phyloP scores from a whole-genome alignment of 2,329 filamentous ascomycete genomes.

The Claviceps arundinis region DNA sequence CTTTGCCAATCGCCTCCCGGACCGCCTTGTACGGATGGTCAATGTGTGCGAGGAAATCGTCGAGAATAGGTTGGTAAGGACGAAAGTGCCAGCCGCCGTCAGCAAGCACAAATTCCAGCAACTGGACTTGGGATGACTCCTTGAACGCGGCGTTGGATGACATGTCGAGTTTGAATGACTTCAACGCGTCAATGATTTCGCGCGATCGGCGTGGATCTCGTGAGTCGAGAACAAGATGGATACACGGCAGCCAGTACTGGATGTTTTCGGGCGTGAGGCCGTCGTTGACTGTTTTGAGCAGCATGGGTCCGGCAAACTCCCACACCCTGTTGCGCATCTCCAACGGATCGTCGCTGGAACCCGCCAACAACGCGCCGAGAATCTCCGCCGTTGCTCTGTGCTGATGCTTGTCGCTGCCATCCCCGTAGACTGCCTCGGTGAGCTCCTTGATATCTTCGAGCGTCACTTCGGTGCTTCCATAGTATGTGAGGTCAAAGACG shows the following conservation, averaged over 20 bases:
- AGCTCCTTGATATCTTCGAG: constrained; percentile 83
- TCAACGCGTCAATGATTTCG: constrained; percentile 72
- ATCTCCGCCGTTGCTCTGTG: constrained; percentile 94
- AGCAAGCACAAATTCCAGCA: constrained; percentile 76
- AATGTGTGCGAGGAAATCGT: constrained; percentile 81
- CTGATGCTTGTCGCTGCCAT: constrained; percentile 94
- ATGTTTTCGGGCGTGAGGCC: constrained; percentile 89
- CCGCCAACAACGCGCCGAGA: constrained; percentile 68
- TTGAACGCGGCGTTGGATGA: constrained; percentile 95
- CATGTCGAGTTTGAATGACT: constrained; percentile 84
- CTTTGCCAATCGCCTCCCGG: constrained; percentile 83
- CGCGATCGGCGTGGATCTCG: constrained; percentile 81
- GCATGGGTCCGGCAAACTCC: constrained; percentile 80
- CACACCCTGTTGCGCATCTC: constrained; percentile 67
- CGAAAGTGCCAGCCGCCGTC: constrained; percentile 96
- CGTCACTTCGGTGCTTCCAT: constrained; percentile 60
- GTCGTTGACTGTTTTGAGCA: constrained; percentile 77
- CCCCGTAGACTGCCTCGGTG: constrained; percentile 64
- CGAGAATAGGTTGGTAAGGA: constrained; percentile 70
- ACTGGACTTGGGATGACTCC: constrained; percentile 88
- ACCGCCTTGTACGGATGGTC: constrained; percentile 98
- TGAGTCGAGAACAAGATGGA: constrained; percentile 76
- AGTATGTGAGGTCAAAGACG: constrained; percentile 79
- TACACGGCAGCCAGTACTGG: constrained; percentile 86
- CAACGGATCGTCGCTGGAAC: constrained; percentile 63